Base-by-base conservation (phyloP, 352 stramenopile species). In the Achlya hypogyna region DNA sequence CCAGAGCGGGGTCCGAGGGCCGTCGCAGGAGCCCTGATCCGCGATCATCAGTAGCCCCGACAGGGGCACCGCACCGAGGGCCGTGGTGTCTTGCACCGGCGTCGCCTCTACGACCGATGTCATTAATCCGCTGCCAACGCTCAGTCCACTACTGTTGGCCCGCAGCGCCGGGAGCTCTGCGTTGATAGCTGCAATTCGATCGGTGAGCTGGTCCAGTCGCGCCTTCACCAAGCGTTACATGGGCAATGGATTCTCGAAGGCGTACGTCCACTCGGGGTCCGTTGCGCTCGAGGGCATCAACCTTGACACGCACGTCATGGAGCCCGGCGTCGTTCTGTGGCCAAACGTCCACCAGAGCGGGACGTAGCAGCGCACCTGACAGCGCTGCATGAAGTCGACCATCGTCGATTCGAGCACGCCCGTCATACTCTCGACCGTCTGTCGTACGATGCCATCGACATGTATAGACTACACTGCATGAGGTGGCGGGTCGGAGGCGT, bases 121-220 rank as follows among this genome's bases (percentile, higher is more conserved):
- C n/a, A n/a, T 18, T 45, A 45, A 42, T 42, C 6, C 38, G n/a
- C 2, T 3, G 38, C 14, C 6, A 9, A 18, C 38, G 12, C 12
- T 45, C 38, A 18, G 6, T 9, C 12, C 12, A 45, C 2, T 3
- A 45, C 14, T 10, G 38, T 32, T 18, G 9, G 56, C 29, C 22
- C 35, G 56, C 18, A 63, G 0, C 14, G 4, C 34, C 6, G 54
- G 54, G 8, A 64, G 20, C 32, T 67, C 22, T 0, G 77, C 77
- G 42, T 60, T 74, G 12, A 74, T 74, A 0, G 72, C 74, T 4
- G 78, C 75, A 22, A 88, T 76, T 5, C 78, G 75, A 28, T 89
- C 79, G 20, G 81, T 72, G 4, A 89, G 72, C 22, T 81, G 75
- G 54, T 89, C 79, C 25, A 89, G 60, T 0, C 81, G 79, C 16